A percentile compares a stretch with the other conserved stretches of the same genome.
phyloP scores from a whole-genome alignment of 352 stramenopile genomes.

The Phytopythium delawarense region DNA sequence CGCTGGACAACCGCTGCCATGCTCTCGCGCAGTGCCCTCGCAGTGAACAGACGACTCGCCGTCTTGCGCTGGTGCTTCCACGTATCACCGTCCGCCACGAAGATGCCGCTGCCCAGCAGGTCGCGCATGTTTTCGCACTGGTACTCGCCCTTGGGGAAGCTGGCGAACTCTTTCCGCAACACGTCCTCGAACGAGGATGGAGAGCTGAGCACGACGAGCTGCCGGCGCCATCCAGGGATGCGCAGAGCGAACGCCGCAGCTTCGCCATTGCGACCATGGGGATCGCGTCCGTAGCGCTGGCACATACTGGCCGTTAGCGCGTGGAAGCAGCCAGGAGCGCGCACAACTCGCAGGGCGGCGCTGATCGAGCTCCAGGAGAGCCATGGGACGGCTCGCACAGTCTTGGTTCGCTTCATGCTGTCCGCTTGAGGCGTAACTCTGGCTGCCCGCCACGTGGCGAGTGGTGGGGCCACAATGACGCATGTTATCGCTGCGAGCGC shows the following conservation, averaged over 20 bases:
- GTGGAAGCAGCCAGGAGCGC: neutral
- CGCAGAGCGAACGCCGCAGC: neutral
- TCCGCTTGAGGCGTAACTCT: neutral
- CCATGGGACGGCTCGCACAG: neutral
- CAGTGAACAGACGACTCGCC: slow-evolving; percentile 41
- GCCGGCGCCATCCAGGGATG: neutral
- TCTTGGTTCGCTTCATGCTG: neutral
- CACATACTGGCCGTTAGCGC: neutral
- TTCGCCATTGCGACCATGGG: neutral
- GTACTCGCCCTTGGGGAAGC: slow-evolving; percentile 34
- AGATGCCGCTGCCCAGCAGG: slow-evolving; percentile 36
- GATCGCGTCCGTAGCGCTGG: neutral
- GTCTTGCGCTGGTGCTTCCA: slow-evolving; percentile 52
- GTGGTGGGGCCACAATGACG: too few relatives aligned
- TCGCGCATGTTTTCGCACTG: slow-evolving; percentile 24
- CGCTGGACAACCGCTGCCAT: slow-evolving; percentile 33
- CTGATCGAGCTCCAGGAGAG: neutral
- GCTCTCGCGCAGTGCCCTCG: slow-evolving; percentile 23
- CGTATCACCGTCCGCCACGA: slow-evolving; percentile 29
- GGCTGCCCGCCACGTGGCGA: too few relatives aligned
- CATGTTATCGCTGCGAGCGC: neutral
- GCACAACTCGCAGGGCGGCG: neutral
- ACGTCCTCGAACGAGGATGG: slow-evolving; percentile 23
- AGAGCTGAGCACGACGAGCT: neutral
- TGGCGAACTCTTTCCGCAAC: slow-evolving; percentile 29